Base-by-base conservation (phyloP, 495 filamentous ascomycete species). In the Penicillium taxi region DNA sequence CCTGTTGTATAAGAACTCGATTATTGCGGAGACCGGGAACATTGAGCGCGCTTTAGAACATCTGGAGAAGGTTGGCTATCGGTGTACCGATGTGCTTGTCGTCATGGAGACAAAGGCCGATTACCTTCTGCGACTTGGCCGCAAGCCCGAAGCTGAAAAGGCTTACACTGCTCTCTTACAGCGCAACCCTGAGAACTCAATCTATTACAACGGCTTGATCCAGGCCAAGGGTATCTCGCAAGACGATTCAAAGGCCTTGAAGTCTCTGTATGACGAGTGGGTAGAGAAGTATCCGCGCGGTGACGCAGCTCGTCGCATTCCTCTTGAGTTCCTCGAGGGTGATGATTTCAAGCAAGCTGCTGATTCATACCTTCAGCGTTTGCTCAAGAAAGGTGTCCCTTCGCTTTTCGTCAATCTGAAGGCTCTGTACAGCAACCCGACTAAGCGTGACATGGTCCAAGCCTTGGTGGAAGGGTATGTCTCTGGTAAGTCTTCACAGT, bases 381-480 rank as follows among this genome's bases (percentile, higher is more conserved):
- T 94, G 85, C 71, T 99, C 19, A 78, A 82, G 52, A 96, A 90
- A 61, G 93, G 93, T n/a, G 84, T 96, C 12, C 90, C 93, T 5
- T 96, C 91, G 0, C 82, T 86, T 2, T 96, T 99, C 57, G 86
- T 86, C 4, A 96, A 96, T 60, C 72, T 99, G 42, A 99, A 96
- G 67, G 71, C 86, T 28, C 73, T 99, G 13, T 96, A 96, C 62
- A 66, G 67, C 15, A 81, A 90, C 53, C 30, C 72, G 1, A 69
- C 63, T 44, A 96, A 99, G 68, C 82, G 79, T 47, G 73, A 82
- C 21, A 74, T 64, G 2, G 75, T 96, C 21, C 77, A 82, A 43
- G 68, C 75, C 8, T 50, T 99, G 26, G 90, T 87, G 5, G 76
- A 94, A 51, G 74, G 84, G 37, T 94, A 94, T 49, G 60, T 80